phyloP scores from a whole-genome alignment of 495 filamentous ascomycete genomes.

The Aspergillus haitiensis region DNA sequence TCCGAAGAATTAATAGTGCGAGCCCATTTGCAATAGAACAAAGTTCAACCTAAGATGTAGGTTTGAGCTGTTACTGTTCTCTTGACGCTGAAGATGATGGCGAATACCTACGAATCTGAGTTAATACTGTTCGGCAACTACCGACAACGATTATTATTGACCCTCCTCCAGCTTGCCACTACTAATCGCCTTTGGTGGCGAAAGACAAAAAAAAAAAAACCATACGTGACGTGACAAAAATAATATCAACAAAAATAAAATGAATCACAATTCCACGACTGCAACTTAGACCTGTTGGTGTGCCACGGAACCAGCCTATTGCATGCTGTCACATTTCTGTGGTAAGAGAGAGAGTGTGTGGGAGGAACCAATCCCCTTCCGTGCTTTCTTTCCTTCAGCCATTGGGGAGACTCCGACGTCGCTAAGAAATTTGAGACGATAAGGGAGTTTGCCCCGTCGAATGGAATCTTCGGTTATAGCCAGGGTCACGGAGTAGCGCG shows the following conservation, averaged over 20 bases:
- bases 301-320: conserved; percentile 4
- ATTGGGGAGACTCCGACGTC: background rate
- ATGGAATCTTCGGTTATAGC: background rate
- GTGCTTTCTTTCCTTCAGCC: conserved; percentile 4
- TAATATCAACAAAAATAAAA: too few species aligned
- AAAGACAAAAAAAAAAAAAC: background rate
- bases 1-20: background rate
- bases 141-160: too few species aligned
- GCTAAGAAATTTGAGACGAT: conserved; percentile 4
- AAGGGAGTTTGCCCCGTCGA: background rate
- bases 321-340: background rate
- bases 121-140: too few species aligned
- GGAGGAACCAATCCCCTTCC: conserved; percentile 1
- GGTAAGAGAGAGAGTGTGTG: background rate
- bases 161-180: background rate
- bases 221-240: background rate
- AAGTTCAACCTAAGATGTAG: background rate
- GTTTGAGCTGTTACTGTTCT: background rate
- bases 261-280: background rate
- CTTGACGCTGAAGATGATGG: background rate
- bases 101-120: background rate
- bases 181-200: background rate
- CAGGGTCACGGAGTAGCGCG: conserved; percentile 1
- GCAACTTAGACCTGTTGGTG: background rate
- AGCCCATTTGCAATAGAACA: background rate